Percentiles rank a stretch among this genome's conserved stretches.
Evolutionary conservation across 225 moss, liverwort and hornwort genomes (phyloP).

Genomic region (Pleurozium schreberi): DNA sequence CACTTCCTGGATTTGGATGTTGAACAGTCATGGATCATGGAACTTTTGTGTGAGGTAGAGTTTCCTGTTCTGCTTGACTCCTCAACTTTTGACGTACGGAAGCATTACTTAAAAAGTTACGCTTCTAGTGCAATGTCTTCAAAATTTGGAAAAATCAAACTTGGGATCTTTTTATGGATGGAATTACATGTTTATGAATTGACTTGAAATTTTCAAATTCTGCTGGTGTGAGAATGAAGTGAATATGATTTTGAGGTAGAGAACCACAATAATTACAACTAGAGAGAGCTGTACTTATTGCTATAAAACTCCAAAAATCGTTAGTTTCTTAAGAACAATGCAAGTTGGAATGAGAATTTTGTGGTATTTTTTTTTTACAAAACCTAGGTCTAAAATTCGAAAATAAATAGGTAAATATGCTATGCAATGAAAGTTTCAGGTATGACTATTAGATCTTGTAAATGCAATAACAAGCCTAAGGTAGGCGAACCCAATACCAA

Average conservation of each 20-base stretch:
- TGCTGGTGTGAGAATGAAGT: background rate
- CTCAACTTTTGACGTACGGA: background rate
- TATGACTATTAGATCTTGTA: background rate
- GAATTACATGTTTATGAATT: background rate
- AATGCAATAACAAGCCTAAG: background rate
- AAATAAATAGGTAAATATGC: background rate
- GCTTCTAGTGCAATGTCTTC: background rate
- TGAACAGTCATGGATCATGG: background rate
- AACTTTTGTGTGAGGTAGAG: background rate
- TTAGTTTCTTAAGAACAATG: background rate
- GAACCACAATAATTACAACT: background rate
- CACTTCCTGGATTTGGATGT: background rate
- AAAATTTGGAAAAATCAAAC: background rate
- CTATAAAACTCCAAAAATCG: too few relatives aligned
- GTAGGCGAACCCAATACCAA: too few relatives aligned
- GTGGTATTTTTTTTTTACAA: too few relatives aligned
- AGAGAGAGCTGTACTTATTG: background rate
- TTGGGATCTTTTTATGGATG: background rate
- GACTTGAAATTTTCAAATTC: background rate
- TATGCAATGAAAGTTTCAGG: background rate
- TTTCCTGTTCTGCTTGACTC: background rate
- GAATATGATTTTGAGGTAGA: too few relatives aligned
- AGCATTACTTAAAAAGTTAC: background rate
- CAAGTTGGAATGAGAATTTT: background rate
- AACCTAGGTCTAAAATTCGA: background rate